phyloP scores from a whole-genome alignment of 2,329 filamentous ascomycete species.

The Bipolaris bicolor region DNA sequence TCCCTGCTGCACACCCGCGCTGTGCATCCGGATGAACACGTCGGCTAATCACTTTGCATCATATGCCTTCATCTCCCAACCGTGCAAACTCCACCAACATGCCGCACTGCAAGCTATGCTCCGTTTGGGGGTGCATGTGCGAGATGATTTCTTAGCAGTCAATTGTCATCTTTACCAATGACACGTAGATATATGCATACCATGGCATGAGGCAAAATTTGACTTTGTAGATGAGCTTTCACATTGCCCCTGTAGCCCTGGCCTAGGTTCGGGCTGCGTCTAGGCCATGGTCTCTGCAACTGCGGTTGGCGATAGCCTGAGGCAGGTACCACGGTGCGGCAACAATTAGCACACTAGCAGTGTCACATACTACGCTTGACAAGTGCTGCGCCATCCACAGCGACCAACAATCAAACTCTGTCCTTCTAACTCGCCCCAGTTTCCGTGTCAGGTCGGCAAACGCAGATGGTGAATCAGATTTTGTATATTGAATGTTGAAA shows the following conservation, averaged over 20 bases:
- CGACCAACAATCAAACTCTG: neutral
- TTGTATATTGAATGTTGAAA: neutral
- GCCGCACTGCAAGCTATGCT: neutral
- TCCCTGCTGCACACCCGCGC: neutral
- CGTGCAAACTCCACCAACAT: neutral
- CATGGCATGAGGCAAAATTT: neutral
- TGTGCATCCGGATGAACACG: neutral
- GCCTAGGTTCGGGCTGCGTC: neutral
- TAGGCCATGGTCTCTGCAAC: neutral
- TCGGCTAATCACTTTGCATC: neutral
- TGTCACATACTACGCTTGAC: too few species aligned
- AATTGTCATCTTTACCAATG: neutral
- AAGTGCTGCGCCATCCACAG: too few species aligned
- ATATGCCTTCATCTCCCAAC: constrained; percentile 14
- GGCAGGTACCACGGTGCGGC: neutral
- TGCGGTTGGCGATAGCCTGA: neutral
- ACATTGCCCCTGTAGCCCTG: neutral
- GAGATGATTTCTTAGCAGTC: neutral
- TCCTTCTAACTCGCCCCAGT: neutral
- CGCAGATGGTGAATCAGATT: neutral
- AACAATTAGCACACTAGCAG: neutral
- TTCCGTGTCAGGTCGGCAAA: constrained; percentile 1
- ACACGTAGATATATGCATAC: neutral
- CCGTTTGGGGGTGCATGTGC: constrained; percentile 5
- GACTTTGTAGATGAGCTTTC: neutral